Evolutionary conservation across 2,329 filamentous ascomycete genomes (phyloP), one percentile per base, ranked within the genome.

Genomic region (Verticillium isaacii): DNA sequence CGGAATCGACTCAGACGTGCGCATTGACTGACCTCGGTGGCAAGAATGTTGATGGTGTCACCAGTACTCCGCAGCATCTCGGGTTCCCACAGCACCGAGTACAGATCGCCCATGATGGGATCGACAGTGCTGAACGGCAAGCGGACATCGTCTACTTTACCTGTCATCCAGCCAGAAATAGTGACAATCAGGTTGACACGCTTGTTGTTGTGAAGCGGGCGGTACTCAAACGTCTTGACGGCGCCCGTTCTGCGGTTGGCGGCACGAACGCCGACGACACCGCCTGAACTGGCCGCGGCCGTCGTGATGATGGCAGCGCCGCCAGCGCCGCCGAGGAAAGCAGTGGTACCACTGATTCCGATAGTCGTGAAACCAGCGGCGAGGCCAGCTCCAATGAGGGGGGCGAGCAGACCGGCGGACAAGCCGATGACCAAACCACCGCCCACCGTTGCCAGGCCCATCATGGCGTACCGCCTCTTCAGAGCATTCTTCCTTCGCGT

Each of bases 31-130:
- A 94, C 92, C 86, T 99, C 95, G 37, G 95, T 99, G 62, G 95
- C 95, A 66, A 99, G 81, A 76, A 99, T 98, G 70, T 97, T 97
- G 70, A 99, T 98, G 56, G 95, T 99, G 73, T 95, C 92, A 85
- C 95, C 95, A 89, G 97, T 99, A 75, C 92, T 97, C 68, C 88
- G 89, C 72, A 99, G 84, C 93, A 99, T 96, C 72, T 99, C 95
- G 3, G 95, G 96, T 75, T 99, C 95, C 93, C 95, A 99, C 62
- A 96, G 81, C 12, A 99, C 89, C 0, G 94, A 97, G 77, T 99
- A 99, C 17, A 99, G 88, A 72, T 99, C 95, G 14, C 95, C 95
- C 95, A 99, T 99, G 65, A 98, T 86, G 0, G 96, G 92, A 74
- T 99, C 93, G 7, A 99, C 90, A 0, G 96, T 99, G 78, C 93